These are phyloP conservation scores for Lagenidium sp. DNA, from an alignment of 352 stramenopile species.

Conservation along the genomic window DNA sequence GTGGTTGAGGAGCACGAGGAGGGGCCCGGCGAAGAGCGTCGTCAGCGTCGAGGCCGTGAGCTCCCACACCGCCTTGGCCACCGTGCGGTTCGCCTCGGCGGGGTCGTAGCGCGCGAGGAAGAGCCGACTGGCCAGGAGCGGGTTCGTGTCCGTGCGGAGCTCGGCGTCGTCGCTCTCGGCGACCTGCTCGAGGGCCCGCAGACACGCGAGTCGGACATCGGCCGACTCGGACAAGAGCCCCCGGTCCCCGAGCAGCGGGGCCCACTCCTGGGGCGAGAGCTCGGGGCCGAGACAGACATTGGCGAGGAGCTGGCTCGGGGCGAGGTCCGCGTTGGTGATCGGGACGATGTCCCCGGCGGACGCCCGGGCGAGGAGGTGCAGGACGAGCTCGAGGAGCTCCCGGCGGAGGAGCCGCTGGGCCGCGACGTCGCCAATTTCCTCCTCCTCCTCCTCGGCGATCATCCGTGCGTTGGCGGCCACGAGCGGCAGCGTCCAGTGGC, in stretches of 20 bases:
- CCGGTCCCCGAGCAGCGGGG: conserved; percentile 52
- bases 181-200: conserved; percentile 56
- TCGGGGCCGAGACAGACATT: conserved; percentile 44
- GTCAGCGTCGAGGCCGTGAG: conserved; percentile 33
- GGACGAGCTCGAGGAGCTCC: conserved; percentile 64
- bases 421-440: conserved; percentile 78
- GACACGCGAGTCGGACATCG: conserved; percentile 39
- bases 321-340: conserved; percentile 59
- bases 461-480: conserved; percentile 76
- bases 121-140: conserved; percentile 43
- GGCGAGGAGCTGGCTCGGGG: conserved; percentile 41
- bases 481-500: conserved; percentile 61
- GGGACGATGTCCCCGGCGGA: conserved; percentile 30
- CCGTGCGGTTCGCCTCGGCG: conserved; percentile 39
- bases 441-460: conserved; percentile 83
- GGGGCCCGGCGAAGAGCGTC: conserved; percentile 44
- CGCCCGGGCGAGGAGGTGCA: conserved; percentile 56
- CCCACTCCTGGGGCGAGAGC: conserved; percentile 55
- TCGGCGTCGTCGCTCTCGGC: conserved; percentile 43
- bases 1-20: conserved; percentile 76
- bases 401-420: conserved; percentile 62
- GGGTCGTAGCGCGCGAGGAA: conserved; percentile 63
- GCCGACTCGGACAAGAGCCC: conserved; percentile 56
- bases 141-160: conserved; percentile 18
- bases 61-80: conserved; percentile 65